Evolutionary conservation across 2,329 filamentous ascomycete genomes (phyloP).

Genomic region (Phaeomoniella chlamydospora): DNA sequence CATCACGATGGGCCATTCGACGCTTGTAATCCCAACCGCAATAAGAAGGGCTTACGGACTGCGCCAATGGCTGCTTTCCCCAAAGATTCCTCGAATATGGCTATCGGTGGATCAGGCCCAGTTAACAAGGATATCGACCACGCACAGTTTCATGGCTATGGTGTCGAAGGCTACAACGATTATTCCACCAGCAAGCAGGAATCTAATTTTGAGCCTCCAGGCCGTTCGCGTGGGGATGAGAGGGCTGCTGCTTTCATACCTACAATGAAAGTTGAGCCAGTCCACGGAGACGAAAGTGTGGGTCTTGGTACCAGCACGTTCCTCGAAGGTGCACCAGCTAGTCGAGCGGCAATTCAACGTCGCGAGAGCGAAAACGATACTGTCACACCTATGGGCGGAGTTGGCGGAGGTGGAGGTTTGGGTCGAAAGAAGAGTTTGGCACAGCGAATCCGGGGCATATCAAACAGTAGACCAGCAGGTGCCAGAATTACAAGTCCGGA

Average conservation of each 20-base stretch:
- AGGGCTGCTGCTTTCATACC: constrained; percentile 44
- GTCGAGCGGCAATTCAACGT: constrained; percentile 62
- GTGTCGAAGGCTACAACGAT: constrained; percentile 76
- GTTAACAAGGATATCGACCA: constrained; percentile 71
- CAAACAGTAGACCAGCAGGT: constrained; percentile 48
- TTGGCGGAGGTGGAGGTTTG: constrained; percentile 37
- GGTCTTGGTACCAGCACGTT: constrained; percentile 92
- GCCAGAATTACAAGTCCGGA: constrained; percentile 47
- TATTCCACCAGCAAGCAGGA: constrained; percentile 28
- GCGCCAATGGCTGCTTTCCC: constrained; percentile 96
- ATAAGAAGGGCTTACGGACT: constrained; percentile 64
- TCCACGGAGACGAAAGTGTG: constrained; percentile 71
- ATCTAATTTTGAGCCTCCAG: constrained; percentile 3
- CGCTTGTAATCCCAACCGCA: constrained; percentile 87
- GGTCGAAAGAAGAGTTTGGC: constrained; percentile 89
- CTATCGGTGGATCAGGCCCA: constrained; percentile 74
- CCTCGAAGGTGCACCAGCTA: constrained; percentile 82
- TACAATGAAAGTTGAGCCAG: constrained; percentile 48
- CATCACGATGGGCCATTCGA: constrained; percentile 97
- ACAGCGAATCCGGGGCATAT: constrained; percentile 77
- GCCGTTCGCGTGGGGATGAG: constrained; percentile 1
- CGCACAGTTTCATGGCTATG: constrained; percentile 71
- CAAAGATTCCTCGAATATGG: constrained; percentile 83
- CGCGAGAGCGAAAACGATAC: constrained; percentile 53
- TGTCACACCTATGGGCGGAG: constrained; percentile 25